phyloP scores from a whole-genome alignment of 345 rosid genomes.

The Syzygium grande region DNA sequence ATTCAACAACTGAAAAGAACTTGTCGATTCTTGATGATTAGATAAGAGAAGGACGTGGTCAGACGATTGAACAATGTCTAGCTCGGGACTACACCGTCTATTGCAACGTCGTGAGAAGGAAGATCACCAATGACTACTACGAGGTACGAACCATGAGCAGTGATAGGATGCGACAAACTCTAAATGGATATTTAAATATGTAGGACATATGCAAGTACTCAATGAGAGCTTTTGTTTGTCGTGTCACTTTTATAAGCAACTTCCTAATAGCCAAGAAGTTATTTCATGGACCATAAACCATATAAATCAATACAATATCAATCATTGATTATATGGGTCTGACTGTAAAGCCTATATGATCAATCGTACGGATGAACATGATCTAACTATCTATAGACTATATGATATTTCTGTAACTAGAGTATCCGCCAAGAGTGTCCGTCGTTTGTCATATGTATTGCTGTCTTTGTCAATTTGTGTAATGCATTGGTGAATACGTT shows the following conservation, averaged over 20 bases:
- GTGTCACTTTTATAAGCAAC: background rate
- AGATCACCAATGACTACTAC: background rate
- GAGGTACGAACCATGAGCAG: conserved; percentile 4
- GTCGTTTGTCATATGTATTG: background rate
- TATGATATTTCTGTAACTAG: background rate
- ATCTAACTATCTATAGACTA: background rate
- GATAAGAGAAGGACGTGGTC: conserved; percentile 3
- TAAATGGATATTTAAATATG: background rate
- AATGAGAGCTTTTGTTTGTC: background rate
- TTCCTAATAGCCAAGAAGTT: background rate
- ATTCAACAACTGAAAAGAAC: background rate
- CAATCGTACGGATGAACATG: background rate
- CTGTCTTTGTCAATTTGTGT: background rate
- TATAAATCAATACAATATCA: background rate
- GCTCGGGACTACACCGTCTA: conserved; percentile 5
- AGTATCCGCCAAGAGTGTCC: background rate
- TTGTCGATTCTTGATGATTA: background rate
- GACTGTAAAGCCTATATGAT: background rate
- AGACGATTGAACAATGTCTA: conserved; percentile 3
- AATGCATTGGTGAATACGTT: background rate
- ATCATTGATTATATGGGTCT: background rate
- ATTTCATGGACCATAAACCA: background rate
- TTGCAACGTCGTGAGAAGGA: background rate
- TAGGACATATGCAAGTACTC: background rate
- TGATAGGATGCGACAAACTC: background rate